Conservation (phyloP, 73 alveolate genomes). For the Paramecium tetraurelia region DNA sequence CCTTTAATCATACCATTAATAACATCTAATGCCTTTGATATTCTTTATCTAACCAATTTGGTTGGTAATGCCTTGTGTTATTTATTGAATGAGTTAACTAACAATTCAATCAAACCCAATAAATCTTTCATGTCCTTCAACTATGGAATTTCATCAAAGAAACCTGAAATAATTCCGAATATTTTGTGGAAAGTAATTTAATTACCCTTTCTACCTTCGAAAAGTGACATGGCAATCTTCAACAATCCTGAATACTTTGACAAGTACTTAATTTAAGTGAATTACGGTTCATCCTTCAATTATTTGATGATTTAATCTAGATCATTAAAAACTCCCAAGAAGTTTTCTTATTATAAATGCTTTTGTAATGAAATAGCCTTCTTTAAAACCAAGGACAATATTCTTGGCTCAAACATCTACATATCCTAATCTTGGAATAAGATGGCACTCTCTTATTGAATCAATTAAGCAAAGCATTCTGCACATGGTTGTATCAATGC, state of each 20-base stretch:
- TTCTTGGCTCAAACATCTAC: constrained; percentile 3
- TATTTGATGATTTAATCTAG: neutral
- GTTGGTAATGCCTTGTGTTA: constrained; percentile 15
- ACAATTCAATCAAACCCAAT: constrained; percentile 15
- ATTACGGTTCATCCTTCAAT: neutral
- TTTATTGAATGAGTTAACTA: neutral
- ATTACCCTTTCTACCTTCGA: constrained; percentile 41
- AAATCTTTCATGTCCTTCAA: constrained; percentile 20
- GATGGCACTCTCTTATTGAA: neutral
- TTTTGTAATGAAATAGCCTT: neutral
- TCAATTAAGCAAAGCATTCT: constrained; percentile 8
- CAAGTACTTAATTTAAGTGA: neutral
- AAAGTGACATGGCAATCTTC: constrained; percentile 19
- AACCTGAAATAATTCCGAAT: constrained; percentile 9
- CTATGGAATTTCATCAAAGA: constrained; percentile 41
- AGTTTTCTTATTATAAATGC: neutral
- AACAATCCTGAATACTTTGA: constrained; percentile 19
- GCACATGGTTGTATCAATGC: neutral
- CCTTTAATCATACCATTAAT: neutral
- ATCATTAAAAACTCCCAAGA: neutral
- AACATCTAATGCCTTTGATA: neutral
- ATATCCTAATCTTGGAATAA: neutral
- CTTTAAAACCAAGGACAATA: neutral
- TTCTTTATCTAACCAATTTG: neutral
- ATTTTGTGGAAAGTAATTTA: constrained; percentile 21